Evolutionary conservation across 495 filamentous ascomycete species (phyloP), one percentile per base, ranked within the genome.

Genomic region (Penicillium cataractarum): DNA sequence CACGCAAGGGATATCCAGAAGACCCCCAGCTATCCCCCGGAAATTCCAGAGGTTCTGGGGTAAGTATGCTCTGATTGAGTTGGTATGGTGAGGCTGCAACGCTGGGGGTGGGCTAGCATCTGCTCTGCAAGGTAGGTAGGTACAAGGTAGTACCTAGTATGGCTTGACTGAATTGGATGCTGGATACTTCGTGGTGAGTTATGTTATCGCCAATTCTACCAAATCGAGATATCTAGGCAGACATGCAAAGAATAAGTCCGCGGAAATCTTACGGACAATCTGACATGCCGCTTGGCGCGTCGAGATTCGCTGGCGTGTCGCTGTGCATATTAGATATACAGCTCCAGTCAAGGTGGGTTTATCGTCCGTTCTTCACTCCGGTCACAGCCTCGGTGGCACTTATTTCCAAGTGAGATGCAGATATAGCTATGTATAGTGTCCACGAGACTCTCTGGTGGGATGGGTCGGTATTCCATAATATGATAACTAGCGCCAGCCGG

Each of bases 371-470:
- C 39, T 15, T 42, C 39, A 17, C 39, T 17, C 12, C n/a, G 12
- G 7, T 19, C 39, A 42, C 6, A 3, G 39, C 39, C 15, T n/a
- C 19, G 39, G 4, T 15, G 39, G 15, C 17, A n/a, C 7, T 19
- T n/a, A 35, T 58, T 17, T 19, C 49, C 49, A 64, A 61, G 54
- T 19, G 42, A 42, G 31, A 26, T 10, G 26, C 15, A 12, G 49
- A 29, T 29, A 59, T n/a, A 15, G n/a, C n/a, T 6, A 9, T 2
- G 35, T 8, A 57, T 53, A 35, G 57, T 53, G 60, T 24, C 62
- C 60, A 62, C 60, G 42, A 48, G 64, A 65, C 64, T 59, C 49
- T 29, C 29, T 21, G 17, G 40, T 56, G 60, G 55, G 58, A 55
- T 59, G 64, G 10, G 5, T 33, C 40, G 3, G 19, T 50, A 15